A percentile compares a stretch with the other conserved stretches of the same genome.
These are phyloP conservation scores for Papiliotrema laurentii DNA, from an alignment of 1,284 basidiomycete species.

Conservation along the genomic window DNA sequence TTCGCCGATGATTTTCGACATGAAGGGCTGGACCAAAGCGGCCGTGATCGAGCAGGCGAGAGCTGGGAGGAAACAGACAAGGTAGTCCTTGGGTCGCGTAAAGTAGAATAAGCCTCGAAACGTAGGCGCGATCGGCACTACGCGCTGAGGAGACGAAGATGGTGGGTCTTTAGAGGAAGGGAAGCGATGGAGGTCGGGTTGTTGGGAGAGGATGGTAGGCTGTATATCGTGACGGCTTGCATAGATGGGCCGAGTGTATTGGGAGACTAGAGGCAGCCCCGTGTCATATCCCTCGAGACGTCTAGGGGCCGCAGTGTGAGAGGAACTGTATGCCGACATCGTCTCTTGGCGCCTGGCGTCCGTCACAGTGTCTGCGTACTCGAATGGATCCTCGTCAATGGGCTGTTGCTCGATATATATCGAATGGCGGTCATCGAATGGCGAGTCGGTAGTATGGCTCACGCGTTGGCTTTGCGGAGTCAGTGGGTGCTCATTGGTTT, in stretches of 20 bases:
- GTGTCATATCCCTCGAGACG: too few species aligned
- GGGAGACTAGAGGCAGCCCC: too few species aligned
- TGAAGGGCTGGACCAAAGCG: slow-evolving; percentile 81
- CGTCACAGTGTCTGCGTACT: slow-evolving; percentile 7
- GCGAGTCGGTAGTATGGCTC: slow-evolving; percentile 17
- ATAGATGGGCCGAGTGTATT: too few species aligned
- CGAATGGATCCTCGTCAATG: slow-evolving; percentile 17
- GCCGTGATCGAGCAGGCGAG: slow-evolving; percentile 62
- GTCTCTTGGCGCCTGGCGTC: slow-evolving; percentile 16
- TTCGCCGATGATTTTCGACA: slow-evolving; percentile 84
- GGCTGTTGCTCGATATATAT: slow-evolving; percentile 11
- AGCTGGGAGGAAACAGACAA: slow-evolving; percentile 65
- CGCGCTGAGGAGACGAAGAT: background rate
- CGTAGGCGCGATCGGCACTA: slow-evolving; percentile 51
- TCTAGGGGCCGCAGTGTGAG: slow-evolving; percentile 17
- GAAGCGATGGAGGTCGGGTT: slow-evolving; percentile 15
- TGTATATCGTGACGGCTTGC: slow-evolving; percentile 20
- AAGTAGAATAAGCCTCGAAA: slow-evolving; percentile 64
- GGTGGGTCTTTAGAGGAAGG: background rate
- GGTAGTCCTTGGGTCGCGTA: slow-evolving; percentile 55
- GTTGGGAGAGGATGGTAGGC: slow-evolving; percentile 16
- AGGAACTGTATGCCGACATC: slow-evolving; percentile 25
- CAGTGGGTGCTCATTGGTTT: slow-evolving; percentile 20
- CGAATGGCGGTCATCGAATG: slow-evolving; percentile 36
- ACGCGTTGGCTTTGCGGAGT: slow-evolving; percentile 7